Conservation (phyloP, 202 grass and related monocot genomes). For the Zoysia matrella region DNA sequence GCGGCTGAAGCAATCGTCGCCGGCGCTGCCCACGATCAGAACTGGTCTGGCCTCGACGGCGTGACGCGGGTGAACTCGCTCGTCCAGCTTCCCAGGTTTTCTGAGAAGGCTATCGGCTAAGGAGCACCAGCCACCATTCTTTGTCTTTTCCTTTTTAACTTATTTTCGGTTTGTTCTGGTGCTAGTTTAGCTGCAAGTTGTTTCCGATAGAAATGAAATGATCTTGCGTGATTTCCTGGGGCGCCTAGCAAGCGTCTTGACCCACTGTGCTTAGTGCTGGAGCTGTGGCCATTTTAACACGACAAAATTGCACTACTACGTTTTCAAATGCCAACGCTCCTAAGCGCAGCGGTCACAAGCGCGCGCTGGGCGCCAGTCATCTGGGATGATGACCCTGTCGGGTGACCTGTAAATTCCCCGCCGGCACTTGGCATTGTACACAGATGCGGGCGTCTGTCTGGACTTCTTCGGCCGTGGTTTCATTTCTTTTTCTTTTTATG, state of each 20-base stretch:
- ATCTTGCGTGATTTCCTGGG: constrained; percentile 31
- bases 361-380: constrained; percentile 32
- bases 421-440: constrained; percentile 45
- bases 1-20: constrained; percentile 16
- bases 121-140: constrained; percentile 1
- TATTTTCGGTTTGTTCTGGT: constrained; percentile 16
- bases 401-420: constrained; percentile 58
- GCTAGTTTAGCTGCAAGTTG: constrained; percentile 42
- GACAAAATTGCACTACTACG: constrained; percentile 18
- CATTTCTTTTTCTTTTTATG: constrained; percentile 37
- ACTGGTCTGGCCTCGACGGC: constrained; percentile 85
- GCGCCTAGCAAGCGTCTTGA: constrained; percentile 4
- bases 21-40: constrained; percentile 47
- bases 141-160: constrained; percentile 22
- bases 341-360: background rate
- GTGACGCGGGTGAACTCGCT: constrained; percentile 93
- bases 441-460: constrained; percentile 12
- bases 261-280: background rate
- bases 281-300: constrained; percentile 23
- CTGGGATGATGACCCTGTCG: constrained; percentile 48
- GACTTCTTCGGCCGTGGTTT: background rate
- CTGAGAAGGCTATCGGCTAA: constrained; percentile 64
- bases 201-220: constrained; percentile 46
- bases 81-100: constrained; percentile 98
- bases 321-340: background rate